Conservation (phyloP, 257 asterid genomes). For the Nicotiana tomentosiformis region DNA sequence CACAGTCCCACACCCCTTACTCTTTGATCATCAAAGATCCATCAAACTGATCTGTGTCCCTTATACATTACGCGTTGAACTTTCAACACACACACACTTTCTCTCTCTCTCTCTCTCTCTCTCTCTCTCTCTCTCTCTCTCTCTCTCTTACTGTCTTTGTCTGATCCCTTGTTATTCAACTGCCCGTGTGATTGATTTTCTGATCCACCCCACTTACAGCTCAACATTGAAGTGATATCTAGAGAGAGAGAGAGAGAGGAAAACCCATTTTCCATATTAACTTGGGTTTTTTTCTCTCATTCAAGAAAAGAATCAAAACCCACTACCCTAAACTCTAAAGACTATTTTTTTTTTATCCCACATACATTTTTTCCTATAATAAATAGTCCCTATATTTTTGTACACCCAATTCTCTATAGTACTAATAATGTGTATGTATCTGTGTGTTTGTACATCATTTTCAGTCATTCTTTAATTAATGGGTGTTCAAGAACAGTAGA, state of each 20-base stretch:
- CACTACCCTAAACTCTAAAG: not conserved
- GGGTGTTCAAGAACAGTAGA: constrained; percentile 14
- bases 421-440: constrained; percentile 10
- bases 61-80: constrained; percentile 53
- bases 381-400: not conserved
- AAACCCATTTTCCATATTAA: constrained; percentile 23
- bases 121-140: not conserved
- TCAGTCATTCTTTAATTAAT: constrained; percentile 41
- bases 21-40: constrained; percentile 5
- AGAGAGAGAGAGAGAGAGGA: constrained; percentile 17
- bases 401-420: constrained; percentile 5
- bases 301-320: constrained; percentile 51
- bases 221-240: constrained; percentile 10
- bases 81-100: constrained; percentile 17
- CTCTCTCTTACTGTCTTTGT: not conserved
- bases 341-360: not conserved
- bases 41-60: constrained; percentile 32
- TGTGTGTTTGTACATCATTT: constrained; percentile 38
- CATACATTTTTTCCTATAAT: not conserved
- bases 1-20: constrained; percentile 8
- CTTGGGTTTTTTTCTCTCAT: constrained; percentile 35
- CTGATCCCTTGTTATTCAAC: constrained; percentile 17
- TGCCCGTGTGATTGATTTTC: constrained; percentile 30
- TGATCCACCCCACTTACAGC: constrained; percentile 33
- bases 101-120: not conserved